phyloP scores from a whole-genome alignment of 192 early-diverging fungal genomes.

The Lobulomyces angularis region DNA sequence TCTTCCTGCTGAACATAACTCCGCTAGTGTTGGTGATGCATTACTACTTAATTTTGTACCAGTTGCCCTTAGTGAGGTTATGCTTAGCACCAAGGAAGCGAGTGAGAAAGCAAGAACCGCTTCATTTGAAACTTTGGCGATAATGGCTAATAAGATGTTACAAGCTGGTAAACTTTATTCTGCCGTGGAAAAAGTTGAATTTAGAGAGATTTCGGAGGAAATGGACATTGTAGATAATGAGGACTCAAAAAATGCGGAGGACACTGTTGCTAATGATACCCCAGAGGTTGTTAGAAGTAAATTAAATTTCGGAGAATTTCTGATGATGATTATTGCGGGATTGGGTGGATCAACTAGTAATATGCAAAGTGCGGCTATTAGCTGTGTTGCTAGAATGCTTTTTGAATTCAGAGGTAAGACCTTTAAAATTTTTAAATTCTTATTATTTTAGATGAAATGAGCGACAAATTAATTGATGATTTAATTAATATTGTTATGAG shows the following conservation, averaged over 20 bases:
- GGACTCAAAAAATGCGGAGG: conserved; percentile 17
- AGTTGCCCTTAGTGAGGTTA: conserved; percentile 75
- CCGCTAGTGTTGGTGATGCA: conserved; percentile 3
- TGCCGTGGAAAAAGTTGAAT: not conserved
- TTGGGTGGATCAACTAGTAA: conserved; percentile 78
- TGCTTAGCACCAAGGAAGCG: conserved; percentile 84
- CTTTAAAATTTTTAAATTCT: not conserved
- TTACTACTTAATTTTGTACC: conserved; percentile 73
- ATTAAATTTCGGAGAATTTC: conserved; percentile 51
- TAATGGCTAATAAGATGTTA: conserved; percentile 87
- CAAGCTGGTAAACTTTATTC: not conserved
- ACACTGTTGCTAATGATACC: conserved; percentile 3
- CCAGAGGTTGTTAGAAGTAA: conserved; percentile 1
- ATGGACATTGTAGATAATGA: conserved; percentile 9
- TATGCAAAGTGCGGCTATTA: conserved; percentile 86
- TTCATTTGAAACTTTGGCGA: conserved; percentile 73
- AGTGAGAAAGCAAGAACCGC: conserved; percentile 74
- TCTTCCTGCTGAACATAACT: conserved; percentile 2
- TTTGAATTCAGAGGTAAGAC: conserved; percentile 72
- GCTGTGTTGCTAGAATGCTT: conserved; percentile 67
- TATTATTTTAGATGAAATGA: conserved; percentile 37
- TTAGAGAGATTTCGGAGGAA: conserved; percentile 14
- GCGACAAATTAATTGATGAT: conserved; percentile 49
- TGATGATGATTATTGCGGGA: conserved; percentile 89
- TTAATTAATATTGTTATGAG: conserved; percentile 67